Evolutionary conservation across 257 asterid species (phyloP).

Genomic region (Craterostigma plantagineum): DNA sequence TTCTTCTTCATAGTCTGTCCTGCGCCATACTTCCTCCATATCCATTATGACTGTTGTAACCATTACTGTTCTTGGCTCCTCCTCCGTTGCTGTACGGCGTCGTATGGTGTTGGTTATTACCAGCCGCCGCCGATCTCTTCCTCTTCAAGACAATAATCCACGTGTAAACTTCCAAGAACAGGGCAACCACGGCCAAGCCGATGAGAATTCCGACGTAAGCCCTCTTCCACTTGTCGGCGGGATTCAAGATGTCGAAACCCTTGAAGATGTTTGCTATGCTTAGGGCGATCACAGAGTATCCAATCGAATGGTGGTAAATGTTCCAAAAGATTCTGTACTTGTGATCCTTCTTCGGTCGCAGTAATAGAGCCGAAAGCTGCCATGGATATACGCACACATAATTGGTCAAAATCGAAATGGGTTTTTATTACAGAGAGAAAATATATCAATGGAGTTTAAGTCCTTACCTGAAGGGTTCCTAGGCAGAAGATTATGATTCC

Average conservation of each 20-base stretch:
- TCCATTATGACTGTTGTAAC: constrained; percentile 17
- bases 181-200: constrained; percentile 37
- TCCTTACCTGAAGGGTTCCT: constrained; percentile 3
- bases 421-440: too few relatives aligned
- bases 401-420: too few relatives aligned
- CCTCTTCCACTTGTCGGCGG: constrained; percentile 59
- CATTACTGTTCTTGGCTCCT: constrained; percentile 18
- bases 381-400: too few relatives aligned
- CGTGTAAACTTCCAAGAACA: constrained; percentile 37
- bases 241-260: constrained; percentile 60
- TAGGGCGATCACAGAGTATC: constrained; percentile 54
- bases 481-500: not conserved
- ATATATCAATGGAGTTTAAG: too few relatives aligned
- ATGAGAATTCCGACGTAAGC: constrained; percentile 44
- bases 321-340: constrained; percentile 75
- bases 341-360: constrained; percentile 84
- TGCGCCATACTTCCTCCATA: constrained; percentile 21
- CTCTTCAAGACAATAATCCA: constrained; percentile 62
- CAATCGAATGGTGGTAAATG: constrained; percentile 52
- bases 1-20: constrained; percentile 16
- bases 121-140: constrained; percentile 16
- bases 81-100: constrained; percentile 5
- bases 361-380: constrained; percentile 62
- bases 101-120: too few relatives aligned
- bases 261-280: constrained; percentile 77